Evolutionary conservation across 1,284 basidiomycete species (phyloP).

Genomic region (Sporisorium scitamineum): DNA sequence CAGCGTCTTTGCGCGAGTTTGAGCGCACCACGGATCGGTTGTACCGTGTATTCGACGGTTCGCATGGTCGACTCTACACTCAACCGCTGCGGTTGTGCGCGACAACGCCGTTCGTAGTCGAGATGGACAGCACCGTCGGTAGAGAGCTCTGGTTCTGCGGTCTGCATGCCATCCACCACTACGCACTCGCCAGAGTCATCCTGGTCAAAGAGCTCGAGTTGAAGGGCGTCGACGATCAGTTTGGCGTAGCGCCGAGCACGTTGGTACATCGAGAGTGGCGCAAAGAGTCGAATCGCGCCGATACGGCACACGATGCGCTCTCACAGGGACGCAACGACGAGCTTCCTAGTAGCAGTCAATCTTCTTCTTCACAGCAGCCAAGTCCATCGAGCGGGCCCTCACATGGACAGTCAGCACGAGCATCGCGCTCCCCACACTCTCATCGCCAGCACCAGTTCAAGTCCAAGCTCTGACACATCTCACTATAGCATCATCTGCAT

Average conservation of each 20-base stretch:
- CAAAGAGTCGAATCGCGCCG: conserved; percentile 36
- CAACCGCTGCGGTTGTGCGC: conserved; percentile 50
- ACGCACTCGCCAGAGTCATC: conserved; percentile 61
- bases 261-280: conserved; percentile 54
- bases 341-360: not conserved
- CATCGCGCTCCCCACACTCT: not conserved
- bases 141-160: conserved; percentile 64
- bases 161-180: conserved; percentile 66
- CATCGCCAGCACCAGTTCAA: conserved; percentile 17
- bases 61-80: conserved; percentile 32
- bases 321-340: conserved; percentile 19
- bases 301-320: conserved; percentile 13
- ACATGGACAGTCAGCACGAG: conserved; percentile 1
- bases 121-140: conserved; percentile 48
- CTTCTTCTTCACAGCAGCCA: not conserved
- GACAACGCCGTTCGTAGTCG: conserved; percentile 57
- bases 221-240: conserved; percentile 44
- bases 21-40: conserved; percentile 34
- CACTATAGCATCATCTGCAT: conserved; percentile 4
- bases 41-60: conserved; percentile 30
- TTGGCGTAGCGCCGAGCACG: conserved; percentile 65
- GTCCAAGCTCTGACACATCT: conserved; percentile 16
- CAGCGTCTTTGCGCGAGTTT: conserved; percentile 48
- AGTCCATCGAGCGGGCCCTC: conserved; percentile 9
- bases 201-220: conserved; percentile 58